These are phyloP conservation scores for Sarcocystis neurona DNA, from an alignment of 169 alveolate species.

Conservation along the genomic window DNA sequence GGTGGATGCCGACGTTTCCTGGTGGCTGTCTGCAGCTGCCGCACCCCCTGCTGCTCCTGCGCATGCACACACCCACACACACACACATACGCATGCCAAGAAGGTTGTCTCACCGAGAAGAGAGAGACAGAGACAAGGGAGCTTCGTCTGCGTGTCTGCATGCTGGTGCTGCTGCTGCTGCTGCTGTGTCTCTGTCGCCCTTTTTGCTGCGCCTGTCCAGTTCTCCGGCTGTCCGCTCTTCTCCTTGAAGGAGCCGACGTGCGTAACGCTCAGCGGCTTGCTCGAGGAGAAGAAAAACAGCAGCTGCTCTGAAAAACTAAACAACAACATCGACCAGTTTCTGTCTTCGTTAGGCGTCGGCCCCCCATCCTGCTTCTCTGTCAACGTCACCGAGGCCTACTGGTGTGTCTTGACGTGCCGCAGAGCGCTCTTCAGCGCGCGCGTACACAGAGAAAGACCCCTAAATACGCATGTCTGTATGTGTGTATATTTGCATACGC, in stretches of 20 bases:
- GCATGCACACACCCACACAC: no score
- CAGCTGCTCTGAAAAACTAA: background rate
- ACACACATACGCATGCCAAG: no score
- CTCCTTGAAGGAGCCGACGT: background rate
- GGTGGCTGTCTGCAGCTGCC: no score
- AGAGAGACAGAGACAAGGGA: no score
- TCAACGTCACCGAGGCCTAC: constrained; percentile 19
- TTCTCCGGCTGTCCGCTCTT: background rate
- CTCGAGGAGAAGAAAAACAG: background rate
- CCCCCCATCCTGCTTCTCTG: constrained; percentile 19
- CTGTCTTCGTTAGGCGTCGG: constrained; percentile 12
- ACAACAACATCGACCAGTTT: background rate
- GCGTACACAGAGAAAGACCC: background rate
- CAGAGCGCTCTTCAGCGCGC: no score
- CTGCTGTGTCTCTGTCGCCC: background rate
- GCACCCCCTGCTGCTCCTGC: no score
- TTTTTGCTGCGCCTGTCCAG: background rate
- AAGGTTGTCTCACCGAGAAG: no score
- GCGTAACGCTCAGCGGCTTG: constrained; percentile 8
- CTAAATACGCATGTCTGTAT: background rate
- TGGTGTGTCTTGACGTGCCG: no score
- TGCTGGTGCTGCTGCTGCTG: background rate
- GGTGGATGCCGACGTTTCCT: no score
- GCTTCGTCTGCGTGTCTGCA: no score
- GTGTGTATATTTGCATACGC: background rate